Percentiles rank a stretch among this genome's conserved stretches.
Conservation (phyloP, 2,329 filamentous ascomycete genomes). For the Alternaria ethzedia region DNA sequence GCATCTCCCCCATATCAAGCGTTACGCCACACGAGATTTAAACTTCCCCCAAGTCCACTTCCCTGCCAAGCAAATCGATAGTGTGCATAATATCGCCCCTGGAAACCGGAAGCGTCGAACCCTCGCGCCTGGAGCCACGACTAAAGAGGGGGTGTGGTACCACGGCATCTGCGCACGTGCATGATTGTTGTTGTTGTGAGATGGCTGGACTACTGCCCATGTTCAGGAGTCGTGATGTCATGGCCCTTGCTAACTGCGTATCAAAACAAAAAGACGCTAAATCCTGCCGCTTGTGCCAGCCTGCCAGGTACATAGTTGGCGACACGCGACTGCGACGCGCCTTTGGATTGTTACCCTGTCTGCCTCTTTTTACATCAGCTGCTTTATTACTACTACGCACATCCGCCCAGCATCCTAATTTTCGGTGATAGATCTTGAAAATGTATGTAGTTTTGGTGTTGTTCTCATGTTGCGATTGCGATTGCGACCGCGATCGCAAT, state of each 20-base stretch:
- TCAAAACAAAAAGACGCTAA: slow-evolving; percentile 7
- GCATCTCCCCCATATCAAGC: background rate
- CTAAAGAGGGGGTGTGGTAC: background rate
- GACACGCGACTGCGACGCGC: slow-evolving; percentile 4
- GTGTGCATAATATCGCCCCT: background rate
- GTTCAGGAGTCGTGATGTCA: slow-evolving; percentile 9
- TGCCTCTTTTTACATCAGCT: too few relatives aligned
- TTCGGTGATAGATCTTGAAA: too few relatives aligned
- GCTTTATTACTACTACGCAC: too few relatives aligned
- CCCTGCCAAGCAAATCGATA: background rate
- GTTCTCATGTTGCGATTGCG: too few relatives aligned
- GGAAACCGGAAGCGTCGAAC: background rate
- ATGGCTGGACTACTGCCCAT: background rate
- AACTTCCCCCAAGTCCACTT: background rate
- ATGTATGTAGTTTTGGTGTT: too few relatives aligned
- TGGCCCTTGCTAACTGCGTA: background rate
- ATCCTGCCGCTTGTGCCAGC: background rate
- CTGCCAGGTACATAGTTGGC: background rate
- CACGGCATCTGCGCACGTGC: background rate
- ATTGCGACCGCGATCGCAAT: background rate
- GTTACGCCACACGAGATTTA: background rate
- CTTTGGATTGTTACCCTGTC: background rate
- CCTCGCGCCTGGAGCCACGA: background rate
- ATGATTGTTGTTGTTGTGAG: background rate
- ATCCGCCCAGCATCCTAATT: too few relatives aligned